phyloP scores from a whole-genome alignment of 140 eudicot genomes.

The Erigeron philadelphicus region DNA sequence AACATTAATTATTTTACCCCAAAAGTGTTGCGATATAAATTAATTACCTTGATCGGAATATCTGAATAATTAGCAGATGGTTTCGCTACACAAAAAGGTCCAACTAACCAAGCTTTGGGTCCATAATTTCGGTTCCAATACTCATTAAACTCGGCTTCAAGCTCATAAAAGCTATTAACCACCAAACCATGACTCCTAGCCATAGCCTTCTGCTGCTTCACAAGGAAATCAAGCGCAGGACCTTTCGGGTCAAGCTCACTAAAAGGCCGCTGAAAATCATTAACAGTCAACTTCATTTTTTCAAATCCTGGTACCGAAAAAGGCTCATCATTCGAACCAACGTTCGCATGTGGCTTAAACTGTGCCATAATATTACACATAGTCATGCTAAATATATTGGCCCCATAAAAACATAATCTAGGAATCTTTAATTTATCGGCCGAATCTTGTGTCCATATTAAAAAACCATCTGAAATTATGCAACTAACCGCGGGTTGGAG shows the following conservation, averaged over 20 bases:
- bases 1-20: neutral
- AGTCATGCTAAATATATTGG: constrained; percentile 28
- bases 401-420: constrained; percentile 40
- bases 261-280: constrained; percentile 39
- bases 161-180: constrained; percentile 47
- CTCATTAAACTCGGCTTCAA: constrained; percentile 29
- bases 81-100: constrained; percentile 38
- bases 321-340: constrained; percentile 29
- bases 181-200: constrained; percentile 36
- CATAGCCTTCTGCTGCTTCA: constrained; percentile 19
- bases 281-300: constrained; percentile 27
- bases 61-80: neutral
- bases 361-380: constrained; percentile 29
- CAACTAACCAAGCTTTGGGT: constrained; percentile 39
- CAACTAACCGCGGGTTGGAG: constrained; percentile 31
- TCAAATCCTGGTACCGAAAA: constrained; percentile 31
- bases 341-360: constrained; percentile 34
- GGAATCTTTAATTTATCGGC: constrained; percentile 45
- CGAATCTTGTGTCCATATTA: constrained; percentile 52
- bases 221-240: constrained; percentile 20
- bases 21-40: neutral
- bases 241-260: constrained; percentile 34
- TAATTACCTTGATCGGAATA: no score
- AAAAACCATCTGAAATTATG: constrained; percentile 51
- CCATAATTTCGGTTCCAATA: constrained; percentile 33